Percentiles rank a stretch among this genome's conserved stretches.
phyloP scores from a whole-genome alignment of 768 basidiomycete species.

The Boletellus ananas region DNA sequence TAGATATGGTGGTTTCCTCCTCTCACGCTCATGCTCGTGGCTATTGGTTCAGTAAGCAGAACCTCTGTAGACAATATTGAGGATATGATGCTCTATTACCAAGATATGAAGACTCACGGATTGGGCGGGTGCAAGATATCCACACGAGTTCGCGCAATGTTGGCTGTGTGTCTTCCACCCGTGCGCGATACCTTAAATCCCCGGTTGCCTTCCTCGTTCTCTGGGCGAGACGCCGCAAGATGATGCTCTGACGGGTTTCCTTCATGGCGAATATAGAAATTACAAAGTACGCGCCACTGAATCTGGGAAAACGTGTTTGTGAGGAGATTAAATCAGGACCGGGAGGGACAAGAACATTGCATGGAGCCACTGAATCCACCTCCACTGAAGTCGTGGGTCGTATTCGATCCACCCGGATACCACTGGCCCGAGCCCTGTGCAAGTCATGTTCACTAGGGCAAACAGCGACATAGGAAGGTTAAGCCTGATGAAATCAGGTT shows the following conservation, averaged over 20 bases:
- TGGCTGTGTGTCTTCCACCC: conserved; percentile 58
- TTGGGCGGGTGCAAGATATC: conserved; percentile 64
- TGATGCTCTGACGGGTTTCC: conserved; percentile 70
- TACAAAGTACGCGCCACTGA: conserved; percentile 49
- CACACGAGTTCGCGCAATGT: conserved; percentile 55
- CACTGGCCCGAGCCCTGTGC: conserved; percentile 62
- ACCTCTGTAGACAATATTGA: conserved; percentile 9
- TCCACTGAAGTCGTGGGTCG: conserved; percentile 57
- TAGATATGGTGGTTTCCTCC: neutral
- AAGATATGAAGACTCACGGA: conserved; percentile 45
- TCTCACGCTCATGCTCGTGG: conserved; percentile 65
- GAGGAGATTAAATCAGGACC: neutral
- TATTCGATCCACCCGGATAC: conserved; percentile 64
- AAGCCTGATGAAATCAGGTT: conserved; percentile 40
- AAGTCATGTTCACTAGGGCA: conserved; percentile 54
- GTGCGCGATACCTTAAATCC: conserved; percentile 56
- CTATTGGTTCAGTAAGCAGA: conserved; percentile 54
- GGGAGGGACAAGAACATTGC: conserved; percentile 46
- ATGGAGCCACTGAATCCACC: conserved; percentile 82
- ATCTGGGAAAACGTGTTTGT: conserved; percentile 32
- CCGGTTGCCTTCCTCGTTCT: conserved; percentile 64
- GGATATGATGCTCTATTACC: neutral
- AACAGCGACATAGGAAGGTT: conserved; percentile 76
- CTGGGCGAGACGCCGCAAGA: conserved; percentile 61
- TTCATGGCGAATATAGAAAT: conserved; percentile 51